Conservation (phyloP, 192 early-diverging fungal species). For the Podochytrium sp. region DNA sequence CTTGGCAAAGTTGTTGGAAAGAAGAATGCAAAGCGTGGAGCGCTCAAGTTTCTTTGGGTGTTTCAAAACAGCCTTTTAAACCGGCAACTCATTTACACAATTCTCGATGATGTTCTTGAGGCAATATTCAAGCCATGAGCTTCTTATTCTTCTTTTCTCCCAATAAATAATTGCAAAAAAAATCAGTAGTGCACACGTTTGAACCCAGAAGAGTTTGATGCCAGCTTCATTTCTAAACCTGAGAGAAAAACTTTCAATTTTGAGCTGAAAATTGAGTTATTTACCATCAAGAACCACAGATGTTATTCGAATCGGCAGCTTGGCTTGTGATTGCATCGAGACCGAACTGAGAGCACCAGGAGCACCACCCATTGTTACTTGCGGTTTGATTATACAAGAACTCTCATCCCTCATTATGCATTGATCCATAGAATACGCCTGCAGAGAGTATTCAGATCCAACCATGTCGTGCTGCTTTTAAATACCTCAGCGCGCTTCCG, state of each 20-base stretch:
- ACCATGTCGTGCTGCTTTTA: no score
- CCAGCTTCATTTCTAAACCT: slow-evolving; percentile 55
- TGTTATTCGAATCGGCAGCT: slow-evolving; percentile 57
- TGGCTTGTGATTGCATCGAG: slow-evolving; percentile 21
- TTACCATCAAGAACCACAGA: slow-evolving; percentile 63
- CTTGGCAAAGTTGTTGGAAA: slow-evolving; percentile 81
- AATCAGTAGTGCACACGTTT: slow-evolving; percentile 4
- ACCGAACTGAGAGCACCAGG: neutral
- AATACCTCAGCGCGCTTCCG: slow-evolving; percentile 51
- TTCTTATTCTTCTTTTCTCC: no score
- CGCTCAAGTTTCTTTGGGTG: slow-evolving; percentile 64
- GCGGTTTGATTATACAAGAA: slow-evolving; percentile 27
- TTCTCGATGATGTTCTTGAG: slow-evolving; percentile 75
- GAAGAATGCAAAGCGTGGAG: slow-evolving; percentile 80
- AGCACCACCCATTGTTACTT: slow-evolving; percentile 1
- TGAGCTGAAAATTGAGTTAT: neutral
- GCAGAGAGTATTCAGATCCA: neutral
- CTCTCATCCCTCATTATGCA: slow-evolving; percentile 41
- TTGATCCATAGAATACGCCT: slow-evolving; percentile 54
- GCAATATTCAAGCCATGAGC: no score
- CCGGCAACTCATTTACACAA: slow-evolving; percentile 73
- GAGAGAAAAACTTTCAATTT: neutral
- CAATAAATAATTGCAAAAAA: no score
- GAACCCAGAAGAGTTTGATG: slow-evolving; percentile 38
- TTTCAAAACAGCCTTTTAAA: slow-evolving; percentile 81